Evolutionary conservation across 352 stramenopile genomes (phyloP).

Genomic region (Pythium phragmitis): DNA sequence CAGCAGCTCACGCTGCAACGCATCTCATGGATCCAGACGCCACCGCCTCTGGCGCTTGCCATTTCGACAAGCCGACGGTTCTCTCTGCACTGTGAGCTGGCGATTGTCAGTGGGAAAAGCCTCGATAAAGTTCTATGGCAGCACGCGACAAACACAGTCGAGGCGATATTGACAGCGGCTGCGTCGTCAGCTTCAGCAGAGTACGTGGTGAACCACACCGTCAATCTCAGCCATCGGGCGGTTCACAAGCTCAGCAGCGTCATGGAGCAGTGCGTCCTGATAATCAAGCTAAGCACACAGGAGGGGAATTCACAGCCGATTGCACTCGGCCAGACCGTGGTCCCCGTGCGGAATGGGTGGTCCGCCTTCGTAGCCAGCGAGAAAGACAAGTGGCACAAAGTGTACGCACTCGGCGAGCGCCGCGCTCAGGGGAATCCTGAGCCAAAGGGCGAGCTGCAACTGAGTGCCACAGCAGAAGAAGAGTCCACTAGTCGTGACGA

Average conservation of each 20-base stretch:
- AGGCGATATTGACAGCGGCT: background rate
- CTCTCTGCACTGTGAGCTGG: constrained; percentile 3
- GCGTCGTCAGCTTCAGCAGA: background rate
- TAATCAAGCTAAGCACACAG: constrained; percentile 7
- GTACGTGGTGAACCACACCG: constrained; percentile 12
- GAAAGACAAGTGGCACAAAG: constrained; percentile 22
- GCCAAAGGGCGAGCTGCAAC: constrained; percentile 20
- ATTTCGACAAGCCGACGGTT: background rate
- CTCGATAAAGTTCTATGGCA: constrained; percentile 20
- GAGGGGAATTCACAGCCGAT: background rate
- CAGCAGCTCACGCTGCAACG: constrained; percentile 9
- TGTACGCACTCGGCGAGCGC: constrained; percentile 9
- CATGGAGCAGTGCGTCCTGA: constrained; percentile 5
- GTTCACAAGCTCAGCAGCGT: constrained; percentile 1
- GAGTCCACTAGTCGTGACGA: background rate
- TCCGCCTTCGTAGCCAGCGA: constrained; percentile 4
- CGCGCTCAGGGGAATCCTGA: constrained; percentile 9
- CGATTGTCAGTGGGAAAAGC: constrained; percentile 5
- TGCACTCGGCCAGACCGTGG: constrained; percentile 11
- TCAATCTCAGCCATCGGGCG: background rate
- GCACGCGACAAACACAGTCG: constrained; percentile 6
- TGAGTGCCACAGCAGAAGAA: constrained; percentile 12
- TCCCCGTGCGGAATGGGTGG: constrained; percentile 18
- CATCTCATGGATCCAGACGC: constrained; percentile 4
- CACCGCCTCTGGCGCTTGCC: constrained; percentile 8